Conservation (phyloP, 2,329 filamentous ascomycete genomes). For the Phyllosticta capitalensis region DNA sequence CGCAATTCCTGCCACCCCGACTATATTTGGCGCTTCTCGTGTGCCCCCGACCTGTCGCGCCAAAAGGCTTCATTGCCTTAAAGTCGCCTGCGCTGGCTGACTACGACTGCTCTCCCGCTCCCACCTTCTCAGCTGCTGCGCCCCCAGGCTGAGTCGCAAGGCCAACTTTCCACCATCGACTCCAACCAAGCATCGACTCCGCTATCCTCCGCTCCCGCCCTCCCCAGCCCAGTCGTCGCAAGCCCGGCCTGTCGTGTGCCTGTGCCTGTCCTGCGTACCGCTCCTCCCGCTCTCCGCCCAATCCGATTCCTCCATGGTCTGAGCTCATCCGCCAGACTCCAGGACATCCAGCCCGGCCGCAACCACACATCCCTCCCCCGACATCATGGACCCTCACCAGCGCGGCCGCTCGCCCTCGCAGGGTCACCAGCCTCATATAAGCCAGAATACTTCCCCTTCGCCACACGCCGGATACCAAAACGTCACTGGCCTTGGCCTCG, state of each 20-base stretch:
- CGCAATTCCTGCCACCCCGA: not conserved
- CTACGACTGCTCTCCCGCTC: constrained; percentile 4
- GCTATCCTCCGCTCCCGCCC: constrained; percentile 3
- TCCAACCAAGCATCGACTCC: not conserved
- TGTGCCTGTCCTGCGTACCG: constrained; percentile 5
- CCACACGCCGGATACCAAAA: constrained; percentile 46
- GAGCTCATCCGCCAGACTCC: constrained; percentile 18
- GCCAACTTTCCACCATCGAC: constrained; percentile 8
- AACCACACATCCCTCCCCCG: constrained; percentile 13
- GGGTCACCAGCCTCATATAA: constrained; percentile 54
- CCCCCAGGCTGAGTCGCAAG: constrained; percentile 12
- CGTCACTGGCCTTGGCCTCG: constrained; percentile 50
- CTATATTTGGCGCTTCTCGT: not conserved
- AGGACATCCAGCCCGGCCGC: constrained; percentile 26
- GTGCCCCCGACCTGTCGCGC: not conserved
- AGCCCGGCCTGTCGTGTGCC: constrained; percentile 3
- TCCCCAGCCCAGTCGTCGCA: constrained; percentile 2
- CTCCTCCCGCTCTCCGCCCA: constrained; percentile 4
- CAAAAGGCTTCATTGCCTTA: constrained; percentile 2
- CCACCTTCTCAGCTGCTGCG: constrained; percentile 9
- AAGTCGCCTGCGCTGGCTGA: constrained; percentile 5
- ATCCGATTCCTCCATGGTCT: constrained; percentile 16
- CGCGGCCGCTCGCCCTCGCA: constrained; percentile 55
- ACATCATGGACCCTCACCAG: constrained; percentile 45
- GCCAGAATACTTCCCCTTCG: constrained; percentile 56